Evolutionary conservation across 2,329 filamentous ascomycete genomes (phyloP).

Genomic region (Elsinoe necatrix): DNA sequence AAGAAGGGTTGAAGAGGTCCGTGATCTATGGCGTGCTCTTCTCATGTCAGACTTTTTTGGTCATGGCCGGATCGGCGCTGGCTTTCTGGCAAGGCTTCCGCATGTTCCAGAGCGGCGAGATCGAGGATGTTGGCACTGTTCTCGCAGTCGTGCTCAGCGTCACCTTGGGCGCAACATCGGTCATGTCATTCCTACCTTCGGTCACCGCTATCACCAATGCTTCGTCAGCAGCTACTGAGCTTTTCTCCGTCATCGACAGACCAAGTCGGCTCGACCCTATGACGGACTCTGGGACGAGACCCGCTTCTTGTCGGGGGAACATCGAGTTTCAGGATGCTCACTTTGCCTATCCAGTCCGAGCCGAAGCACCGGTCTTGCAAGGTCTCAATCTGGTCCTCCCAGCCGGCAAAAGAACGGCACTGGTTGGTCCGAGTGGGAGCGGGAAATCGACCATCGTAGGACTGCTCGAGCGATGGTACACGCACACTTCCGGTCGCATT

Average conservation of each 20-base stretch:
- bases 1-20: slow-evolving; percentile 39
- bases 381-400: slow-evolving; percentile 31
- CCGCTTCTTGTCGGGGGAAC: slow-evolving; percentile 32
- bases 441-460: slow-evolving; percentile 34
- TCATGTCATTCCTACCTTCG: slow-evolving; percentile 35
- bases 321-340: slow-evolving; percentile 56
- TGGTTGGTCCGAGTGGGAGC: slow-evolving; percentile 33
- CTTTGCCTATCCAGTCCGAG: slow-evolving; percentile 59
- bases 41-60: slow-evolving; percentile 36
- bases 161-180: slow-evolving; percentile 32
- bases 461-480: slow-evolving; percentile 30
- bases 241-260: slow-evolving; percentile 37
- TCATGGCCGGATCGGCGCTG: slow-evolving; percentile 33
- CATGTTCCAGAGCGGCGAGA: slow-evolving; percentile 29
- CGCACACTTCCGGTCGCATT: slow-evolving; percentile 24
- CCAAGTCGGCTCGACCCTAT: slow-evolving; percentile 34
- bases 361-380: slow-evolving; percentile 31
- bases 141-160: slow-evolving; percentile 27
- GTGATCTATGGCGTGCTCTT: slow-evolving; percentile 37
- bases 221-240: slow-evolving; percentile 34
- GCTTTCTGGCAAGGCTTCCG: slow-evolving; percentile 40
- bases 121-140: slow-evolving; percentile 28
- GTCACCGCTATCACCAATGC: slow-evolving; percentile 37
- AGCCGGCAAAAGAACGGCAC: slow-evolving; percentile 39
- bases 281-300: slow-evolving; percentile 21